phyloP scores from a whole-genome alignment of 345 rosid species.

The Raphanus sativus region DNA sequence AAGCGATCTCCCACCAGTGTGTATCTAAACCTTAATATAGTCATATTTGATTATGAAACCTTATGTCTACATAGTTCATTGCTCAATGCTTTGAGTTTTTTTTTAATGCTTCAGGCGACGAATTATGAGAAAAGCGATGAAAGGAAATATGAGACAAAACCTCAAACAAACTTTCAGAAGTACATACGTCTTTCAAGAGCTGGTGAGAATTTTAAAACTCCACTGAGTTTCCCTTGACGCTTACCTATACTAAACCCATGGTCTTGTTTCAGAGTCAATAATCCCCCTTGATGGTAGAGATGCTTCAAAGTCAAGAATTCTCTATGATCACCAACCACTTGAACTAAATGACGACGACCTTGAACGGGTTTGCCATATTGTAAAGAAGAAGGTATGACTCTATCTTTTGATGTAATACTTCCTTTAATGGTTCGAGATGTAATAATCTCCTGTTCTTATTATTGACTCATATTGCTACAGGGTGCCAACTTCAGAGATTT shows the following conservation, averaged over 20 bases:
- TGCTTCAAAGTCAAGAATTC: background rate
- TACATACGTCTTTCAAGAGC: slow-evolving; percentile 1
- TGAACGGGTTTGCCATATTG: slow-evolving; percentile 2
- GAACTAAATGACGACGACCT: background rate
- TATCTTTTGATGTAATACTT: background rate
- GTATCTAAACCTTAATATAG: background rate
- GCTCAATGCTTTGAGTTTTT: background rate
- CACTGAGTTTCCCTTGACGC: background rate
- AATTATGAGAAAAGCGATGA: background rate
- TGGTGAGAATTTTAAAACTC: slow-evolving; percentile 3
- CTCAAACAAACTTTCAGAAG: background rate
- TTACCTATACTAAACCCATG: background rate
- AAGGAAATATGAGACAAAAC: background rate
- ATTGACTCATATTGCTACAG: background rate
- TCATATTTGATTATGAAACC: background rate
- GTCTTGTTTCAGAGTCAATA: background rate
- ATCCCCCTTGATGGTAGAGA: background rate
- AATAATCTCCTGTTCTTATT: background rate
- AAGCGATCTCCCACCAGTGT: slow-evolving; percentile 47
- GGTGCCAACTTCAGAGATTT: slow-evolving; percentile 50
- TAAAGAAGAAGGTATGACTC: slow-evolving; percentile 1
- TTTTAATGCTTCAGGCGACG: slow-evolving; percentile 28
- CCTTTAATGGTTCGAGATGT: background rate
- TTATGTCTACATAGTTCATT: background rate
- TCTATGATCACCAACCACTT: slow-evolving; percentile 8